Evolutionary conservation across 179 eudicot species (phyloP).

Genomic region (Kewa caespitosa): DNA sequence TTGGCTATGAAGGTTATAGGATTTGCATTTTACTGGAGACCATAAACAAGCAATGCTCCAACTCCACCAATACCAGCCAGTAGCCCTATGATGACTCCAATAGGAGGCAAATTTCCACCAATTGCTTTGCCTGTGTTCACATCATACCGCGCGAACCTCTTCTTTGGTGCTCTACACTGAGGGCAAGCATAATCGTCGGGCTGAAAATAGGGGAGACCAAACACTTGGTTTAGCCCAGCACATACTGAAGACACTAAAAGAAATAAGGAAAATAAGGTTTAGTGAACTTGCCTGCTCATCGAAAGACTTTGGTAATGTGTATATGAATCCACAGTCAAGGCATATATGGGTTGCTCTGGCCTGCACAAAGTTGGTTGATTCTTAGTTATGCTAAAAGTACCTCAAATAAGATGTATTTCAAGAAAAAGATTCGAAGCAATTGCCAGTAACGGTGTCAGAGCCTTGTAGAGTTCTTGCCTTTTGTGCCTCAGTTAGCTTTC

Average conservation of each 20-base stretch:
- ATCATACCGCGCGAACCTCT: constrained; percentile 84
- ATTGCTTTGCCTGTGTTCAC: constrained; percentile 76
- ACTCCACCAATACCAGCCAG: constrained; percentile 71
- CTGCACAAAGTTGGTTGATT: constrained; percentile 36
- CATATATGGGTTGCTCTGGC: constrained; percentile 95
- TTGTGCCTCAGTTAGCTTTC: constrained; percentile 77
- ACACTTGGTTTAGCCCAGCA: neutral
- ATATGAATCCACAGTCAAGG: constrained; percentile 92
- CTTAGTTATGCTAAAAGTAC: neutral
- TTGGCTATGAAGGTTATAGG: neutral
- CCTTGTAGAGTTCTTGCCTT: constrained; percentile 47
- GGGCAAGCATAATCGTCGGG: constrained; percentile 82
- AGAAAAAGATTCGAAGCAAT: neutral
- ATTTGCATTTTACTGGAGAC: constrained; percentile 60
- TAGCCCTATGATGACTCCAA: constrained; percentile 82
- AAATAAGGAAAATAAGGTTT: neutral
- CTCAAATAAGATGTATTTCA: neutral
- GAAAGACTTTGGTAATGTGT: constrained; percentile 70
- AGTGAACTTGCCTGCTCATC: constrained; percentile 76
- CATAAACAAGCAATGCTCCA: constrained; percentile 82
- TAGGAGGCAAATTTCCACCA: constrained; percentile 80
- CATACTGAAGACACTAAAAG: neutral
- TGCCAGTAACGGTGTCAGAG: neutral
- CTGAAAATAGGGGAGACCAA: constrained; percentile 36
- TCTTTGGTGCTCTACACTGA: constrained; percentile 95